Conservation (phyloP, 176 grass and related monocot genomes). For the Eremochloa ophiuroides region DNA sequence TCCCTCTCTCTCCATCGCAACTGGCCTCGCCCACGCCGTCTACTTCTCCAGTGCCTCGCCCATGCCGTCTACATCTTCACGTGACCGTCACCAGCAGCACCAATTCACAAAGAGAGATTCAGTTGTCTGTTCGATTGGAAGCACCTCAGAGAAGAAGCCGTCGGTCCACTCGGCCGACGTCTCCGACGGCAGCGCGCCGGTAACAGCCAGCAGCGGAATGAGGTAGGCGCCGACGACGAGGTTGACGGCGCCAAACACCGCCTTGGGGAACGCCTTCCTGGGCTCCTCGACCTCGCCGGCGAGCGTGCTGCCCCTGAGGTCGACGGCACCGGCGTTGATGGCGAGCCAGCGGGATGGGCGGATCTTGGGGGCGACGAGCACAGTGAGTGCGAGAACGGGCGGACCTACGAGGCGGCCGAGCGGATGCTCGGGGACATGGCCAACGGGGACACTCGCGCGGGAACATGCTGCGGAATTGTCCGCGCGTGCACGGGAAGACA, state of each 20-base stretch:
- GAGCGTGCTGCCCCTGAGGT: slow-evolving; percentile 65
- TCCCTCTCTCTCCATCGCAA: no score
- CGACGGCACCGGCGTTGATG: slow-evolving; percentile 29
- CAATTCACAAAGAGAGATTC: background rate
- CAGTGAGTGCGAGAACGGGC: slow-evolving; percentile 79
- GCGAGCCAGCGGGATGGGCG: slow-evolving; percentile 73
- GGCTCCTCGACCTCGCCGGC: slow-evolving; percentile 83
- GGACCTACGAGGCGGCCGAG: no score
- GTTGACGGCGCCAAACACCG: slow-evolving; percentile 62
- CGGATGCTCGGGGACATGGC: no score
- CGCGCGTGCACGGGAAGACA: no score
- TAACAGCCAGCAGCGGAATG: slow-evolving; percentile 74
- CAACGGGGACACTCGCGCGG: no score
- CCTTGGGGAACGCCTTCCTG: slow-evolving; percentile 65
- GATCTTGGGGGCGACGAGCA: slow-evolving; percentile 66
- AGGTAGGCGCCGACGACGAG: slow-evolving; percentile 79
- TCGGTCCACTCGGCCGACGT: slow-evolving; percentile 70
- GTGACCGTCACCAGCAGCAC: no score
- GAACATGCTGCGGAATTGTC: no score
- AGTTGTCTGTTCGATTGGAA: background rate
- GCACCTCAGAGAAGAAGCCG: slow-evolving; percentile 78
- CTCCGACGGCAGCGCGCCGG: slow-evolving; percentile 55
- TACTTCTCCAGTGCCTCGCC: no score
- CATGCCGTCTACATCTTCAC: no score
- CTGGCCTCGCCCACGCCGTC: no score